Evolutionary conservation across 495 filamentous ascomycete species (phyloP).

Genomic region (Aspergillus panamensis): DNA sequence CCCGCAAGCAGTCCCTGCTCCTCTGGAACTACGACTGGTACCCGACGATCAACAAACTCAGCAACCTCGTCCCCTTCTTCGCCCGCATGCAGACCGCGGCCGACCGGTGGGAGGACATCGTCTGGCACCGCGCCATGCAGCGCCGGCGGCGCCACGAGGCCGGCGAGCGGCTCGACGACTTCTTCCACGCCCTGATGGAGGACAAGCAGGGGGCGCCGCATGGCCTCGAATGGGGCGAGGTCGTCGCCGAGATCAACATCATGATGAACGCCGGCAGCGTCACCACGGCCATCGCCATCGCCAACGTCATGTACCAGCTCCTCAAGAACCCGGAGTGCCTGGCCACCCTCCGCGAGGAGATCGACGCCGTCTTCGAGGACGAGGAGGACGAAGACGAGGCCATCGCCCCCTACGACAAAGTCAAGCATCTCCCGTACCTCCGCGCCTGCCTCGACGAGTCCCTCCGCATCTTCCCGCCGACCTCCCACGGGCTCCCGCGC

Average conservation of each 20-base stretch:
- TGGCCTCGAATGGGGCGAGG: slow-evolving; percentile 35
- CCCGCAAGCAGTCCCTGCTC: slow-evolving; percentile 37
- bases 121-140: slow-evolving; percentile 35
- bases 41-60: slow-evolving; percentile 26
- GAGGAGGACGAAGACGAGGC: slow-evolving; percentile 16
- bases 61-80: slow-evolving; percentile 35
- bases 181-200: slow-evolving; percentile 55
- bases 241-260: slow-evolving; percentile 34
- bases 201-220: slow-evolving; percentile 46
- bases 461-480: slow-evolving; percentile 42
- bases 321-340: slow-evolving; percentile 50
- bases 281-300: slow-evolving; percentile 52
- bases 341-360: slow-evolving; percentile 53
- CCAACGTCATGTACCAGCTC: slow-evolving; percentile 53
- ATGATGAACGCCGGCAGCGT: slow-evolving; percentile 55
- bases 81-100: slow-evolving; percentile 24
- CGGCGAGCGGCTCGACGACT: slow-evolving; percentile 56
- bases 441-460: slow-evolving; percentile 48
- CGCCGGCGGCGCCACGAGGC: slow-evolving; percentile 41
- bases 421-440: slow-evolving; percentile 42
- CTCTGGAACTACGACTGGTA: slow-evolving; percentile 52
- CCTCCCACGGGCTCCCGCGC: slow-evolving; percentile 35
- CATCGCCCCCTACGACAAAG: slow-evolving; percentile 43
- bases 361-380: slow-evolving; percentile 42
- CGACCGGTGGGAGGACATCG: slow-evolving; percentile 39